A percentile compares a stretch with the other conserved stretches of the same genome.
Conservation (phyloP, 768 basidiomycete genomes). For the Rhizopogon vinicolor region DNA sequence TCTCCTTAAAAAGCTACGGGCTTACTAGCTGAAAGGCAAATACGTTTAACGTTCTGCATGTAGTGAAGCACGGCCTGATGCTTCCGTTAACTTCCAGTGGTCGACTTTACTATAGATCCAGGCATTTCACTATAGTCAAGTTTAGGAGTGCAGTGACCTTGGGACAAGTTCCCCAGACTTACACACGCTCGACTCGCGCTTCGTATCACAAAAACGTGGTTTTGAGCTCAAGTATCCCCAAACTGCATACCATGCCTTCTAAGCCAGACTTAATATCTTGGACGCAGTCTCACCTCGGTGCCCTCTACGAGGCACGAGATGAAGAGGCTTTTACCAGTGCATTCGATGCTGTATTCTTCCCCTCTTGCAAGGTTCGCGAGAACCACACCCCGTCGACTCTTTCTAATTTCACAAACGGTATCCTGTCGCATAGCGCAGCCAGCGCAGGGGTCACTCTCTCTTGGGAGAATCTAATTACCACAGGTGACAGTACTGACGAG, state of each 20-base stretch:
- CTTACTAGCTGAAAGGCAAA: too few species aligned
- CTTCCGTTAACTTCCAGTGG: not conserved
- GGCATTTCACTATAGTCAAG: not conserved
- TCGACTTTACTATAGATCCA: not conserved
- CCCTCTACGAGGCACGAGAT: slow-evolving; percentile 19
- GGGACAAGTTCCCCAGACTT: not conserved
- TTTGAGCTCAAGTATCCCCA: not conserved
- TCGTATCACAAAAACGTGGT: not conserved
- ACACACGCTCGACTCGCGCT: not conserved
- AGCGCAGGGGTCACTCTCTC: slow-evolving; percentile 19
- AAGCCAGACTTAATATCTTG: slow-evolving; percentile 16
- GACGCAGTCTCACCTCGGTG: slow-evolving; percentile 24
- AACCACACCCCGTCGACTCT: slow-evolving; percentile 23
- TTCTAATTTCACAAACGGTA: slow-evolving; percentile 23
- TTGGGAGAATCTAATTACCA: slow-evolving; percentile 35
- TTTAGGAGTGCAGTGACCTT: not conserved
- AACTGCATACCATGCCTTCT: not conserved
- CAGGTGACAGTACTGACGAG: slow-evolving; percentile 15
- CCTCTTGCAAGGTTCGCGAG: slow-evolving; percentile 26
- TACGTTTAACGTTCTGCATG: too few species aligned
- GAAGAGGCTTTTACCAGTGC: slow-evolving; percentile 8
- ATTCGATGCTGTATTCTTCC: slow-evolving; percentile 29
- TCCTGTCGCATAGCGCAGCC: slow-evolving; percentile 16
- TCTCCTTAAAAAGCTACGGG: too few species aligned
- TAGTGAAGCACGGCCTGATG: not conserved